Evolutionary conservation across 2,329 filamentous ascomycete genomes (phyloP).

Genomic region (Acrocalymma vagum): DNA sequence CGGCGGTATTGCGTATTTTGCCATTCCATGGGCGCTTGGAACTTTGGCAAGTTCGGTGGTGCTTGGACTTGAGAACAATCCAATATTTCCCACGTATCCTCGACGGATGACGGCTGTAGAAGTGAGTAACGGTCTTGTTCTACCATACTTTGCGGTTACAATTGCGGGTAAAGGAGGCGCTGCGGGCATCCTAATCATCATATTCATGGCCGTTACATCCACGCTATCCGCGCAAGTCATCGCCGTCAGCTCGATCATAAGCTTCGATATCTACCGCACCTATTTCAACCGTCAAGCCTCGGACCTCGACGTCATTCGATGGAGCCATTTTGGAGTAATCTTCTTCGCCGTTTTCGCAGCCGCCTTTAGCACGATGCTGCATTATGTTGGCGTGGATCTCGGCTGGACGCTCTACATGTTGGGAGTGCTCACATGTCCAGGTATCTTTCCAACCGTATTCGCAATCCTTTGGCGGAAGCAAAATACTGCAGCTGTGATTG

Average conservation of each 20-base stretch:
- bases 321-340: slow-evolving; percentile 62
- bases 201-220: slow-evolving; percentile 55
- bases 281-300: slow-evolving; percentile 58
- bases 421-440: slow-evolving; percentile 61
- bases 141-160: slow-evolving; percentile 49
- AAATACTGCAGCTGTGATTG: slow-evolving; percentile 57
- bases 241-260: slow-evolving; percentile 62
- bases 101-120: slow-evolving; percentile 46
- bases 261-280: slow-evolving; percentile 62
- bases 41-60: slow-evolving; percentile 61
- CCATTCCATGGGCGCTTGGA: slow-evolving; percentile 63
- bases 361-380: slow-evolving; percentile 60
- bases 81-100: slow-evolving; percentile 64
- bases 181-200: slow-evolving; percentile 45
- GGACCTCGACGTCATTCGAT: slow-evolving; percentile 59
- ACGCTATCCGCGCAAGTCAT: slow-evolving; percentile 63
- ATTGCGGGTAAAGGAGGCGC: slow-evolving; percentile 50
- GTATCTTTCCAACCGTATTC: slow-evolving; percentile 63
- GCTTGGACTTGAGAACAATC: slow-evolving; percentile 56
- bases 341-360: slow-evolving; percentile 61
- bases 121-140: slow-evolving; percentile 47
- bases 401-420: slow-evolving; percentile 66
- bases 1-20: slow-evolving; percentile 62
- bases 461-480: slow-evolving; percentile 63
- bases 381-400: slow-evolving; percentile 64